These are phyloP conservation scores for Phoma sp. DNA, from an alignment of 2,329 filamentous ascomycete genomes.

Conservation along the genomic window DNA sequence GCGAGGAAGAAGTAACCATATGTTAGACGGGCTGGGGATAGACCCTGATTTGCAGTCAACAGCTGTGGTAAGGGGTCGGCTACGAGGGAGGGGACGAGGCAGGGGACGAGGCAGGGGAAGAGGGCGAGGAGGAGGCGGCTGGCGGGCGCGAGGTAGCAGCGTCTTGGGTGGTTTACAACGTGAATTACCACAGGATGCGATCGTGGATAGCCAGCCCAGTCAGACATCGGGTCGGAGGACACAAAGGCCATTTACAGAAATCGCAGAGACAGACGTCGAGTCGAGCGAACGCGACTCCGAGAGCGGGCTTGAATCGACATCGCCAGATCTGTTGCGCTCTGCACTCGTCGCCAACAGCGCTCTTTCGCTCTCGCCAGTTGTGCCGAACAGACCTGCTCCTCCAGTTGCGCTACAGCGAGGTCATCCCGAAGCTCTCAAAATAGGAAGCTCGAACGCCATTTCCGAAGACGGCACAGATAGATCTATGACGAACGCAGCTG, in stretches of 20 bases:
- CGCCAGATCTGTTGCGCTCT: constrained; percentile 34
- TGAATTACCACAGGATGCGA: constrained; percentile 6
- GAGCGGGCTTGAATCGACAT: constrained; percentile 11
- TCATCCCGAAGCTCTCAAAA: constrained; percentile 11
- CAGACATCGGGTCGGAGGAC: neutral
- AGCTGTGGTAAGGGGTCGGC: constrained; percentile 8
- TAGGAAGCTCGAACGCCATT: constrained; percentile 5
- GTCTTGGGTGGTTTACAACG: neutral
- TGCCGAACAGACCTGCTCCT: constrained; percentile 1
- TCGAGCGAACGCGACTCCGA: constrained; percentile 14
- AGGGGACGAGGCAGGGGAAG: constrained; percentile 21
- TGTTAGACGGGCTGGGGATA: constrained; percentile 17
- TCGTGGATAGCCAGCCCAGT: constrained; percentile 1
- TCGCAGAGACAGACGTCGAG: constrained; percentile 17
- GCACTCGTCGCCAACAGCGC: constrained; percentile 44
- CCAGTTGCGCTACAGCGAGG: neutral
- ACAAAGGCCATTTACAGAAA: neutral
- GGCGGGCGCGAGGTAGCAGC: constrained; percentile 11
- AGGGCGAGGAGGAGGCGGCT: constrained; percentile 26
- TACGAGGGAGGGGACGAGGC: constrained; percentile 16
- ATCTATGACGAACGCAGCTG: constrained; percentile 22
- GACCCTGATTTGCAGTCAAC: constrained; percentile 8
- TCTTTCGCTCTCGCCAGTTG: constrained; percentile 30
- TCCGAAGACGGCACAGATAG: constrained; percentile 8
- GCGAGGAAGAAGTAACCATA: constrained; percentile 17